Percentiles rank a stretch among this genome's conserved stretches.
These are phyloP conservation scores for Alnus glutinosa DNA, from an alignment of 306 rosid species.

Conservation along the genomic window DNA sequence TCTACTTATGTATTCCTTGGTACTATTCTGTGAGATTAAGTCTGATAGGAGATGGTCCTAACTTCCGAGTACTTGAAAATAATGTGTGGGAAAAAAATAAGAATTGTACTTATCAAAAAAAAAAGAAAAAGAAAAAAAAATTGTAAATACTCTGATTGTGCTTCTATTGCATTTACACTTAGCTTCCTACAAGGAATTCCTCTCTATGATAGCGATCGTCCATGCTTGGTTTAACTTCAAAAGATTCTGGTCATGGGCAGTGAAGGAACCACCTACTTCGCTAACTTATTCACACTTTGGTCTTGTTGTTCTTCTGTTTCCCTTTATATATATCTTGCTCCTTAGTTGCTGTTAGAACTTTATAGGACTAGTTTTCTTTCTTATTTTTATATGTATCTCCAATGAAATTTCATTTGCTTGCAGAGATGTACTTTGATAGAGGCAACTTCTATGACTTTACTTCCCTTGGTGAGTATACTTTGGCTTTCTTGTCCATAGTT, in stretches of 20 bases:
- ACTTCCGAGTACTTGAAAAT: too few relatives aligned
- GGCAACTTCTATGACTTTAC: conserved; percentile 97
- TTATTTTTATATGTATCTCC: conserved; percentile 2
- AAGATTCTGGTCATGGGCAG: neutral
- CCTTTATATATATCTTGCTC: neutral
- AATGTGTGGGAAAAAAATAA: too few relatives aligned
- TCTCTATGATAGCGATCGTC: too few relatives aligned
- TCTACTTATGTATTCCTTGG: too few relatives aligned
- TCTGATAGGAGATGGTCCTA: too few relatives aligned
- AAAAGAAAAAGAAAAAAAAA: too few relatives aligned
- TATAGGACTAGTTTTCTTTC: neutral
- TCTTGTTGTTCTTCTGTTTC: neutral
- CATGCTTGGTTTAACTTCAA: neutral
- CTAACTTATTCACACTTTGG: neutral
- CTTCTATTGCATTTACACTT: too few relatives aligned
- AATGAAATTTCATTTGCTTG: conserved; percentile 36
- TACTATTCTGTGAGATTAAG: too few relatives aligned
- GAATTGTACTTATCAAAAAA: too few relatives aligned
- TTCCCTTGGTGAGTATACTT: conserved; percentile 82
- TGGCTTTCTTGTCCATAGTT: conserved; percentile 16
- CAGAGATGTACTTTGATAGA: conserved; percentile 97
- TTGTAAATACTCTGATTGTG: too few relatives aligned
- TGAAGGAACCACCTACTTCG: neutral
- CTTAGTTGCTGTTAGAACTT: neutral
- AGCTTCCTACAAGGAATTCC: too few relatives aligned